phyloP scores from a whole-genome alignment of 1,139 yeast species.

The Torulaspora globosa region DNA sequence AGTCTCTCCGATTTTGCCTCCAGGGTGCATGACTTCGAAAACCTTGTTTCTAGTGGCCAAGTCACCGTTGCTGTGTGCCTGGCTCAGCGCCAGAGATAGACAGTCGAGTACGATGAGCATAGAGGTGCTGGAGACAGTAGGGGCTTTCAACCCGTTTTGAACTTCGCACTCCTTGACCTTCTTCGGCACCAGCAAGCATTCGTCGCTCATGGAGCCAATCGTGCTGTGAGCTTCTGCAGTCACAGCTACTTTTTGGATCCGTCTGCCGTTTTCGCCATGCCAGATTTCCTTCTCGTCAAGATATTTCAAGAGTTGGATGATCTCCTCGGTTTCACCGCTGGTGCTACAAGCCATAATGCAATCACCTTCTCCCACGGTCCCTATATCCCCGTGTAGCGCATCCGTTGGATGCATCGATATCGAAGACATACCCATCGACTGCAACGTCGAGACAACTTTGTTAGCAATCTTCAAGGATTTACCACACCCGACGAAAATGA shows the following conservation, averaged over 20 bases:
- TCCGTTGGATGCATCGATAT: constrained; percentile 75
- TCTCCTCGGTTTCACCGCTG: constrained; percentile 82
- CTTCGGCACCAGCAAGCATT: constrained; percentile 19
- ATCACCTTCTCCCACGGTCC: constrained; percentile 50
- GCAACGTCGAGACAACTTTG: constrained; percentile 76
- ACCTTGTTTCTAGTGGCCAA: constrained; percentile 47
- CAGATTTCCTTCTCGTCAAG: constrained; percentile 35
- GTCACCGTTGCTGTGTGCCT: constrained; percentile 55
- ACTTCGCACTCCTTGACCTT: constrained; percentile 57
- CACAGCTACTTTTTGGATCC: constrained; percentile 15
- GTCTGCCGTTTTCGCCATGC: constrained; percentile 6
- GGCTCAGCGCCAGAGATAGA: constrained; percentile 66
- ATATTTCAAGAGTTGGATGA: constrained; percentile 38
- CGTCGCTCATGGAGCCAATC: constrained; percentile 16
- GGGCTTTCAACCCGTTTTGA: constrained; percentile 83
- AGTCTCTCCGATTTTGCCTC: constrained; percentile 71
- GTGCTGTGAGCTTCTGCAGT: constrained; percentile 18
- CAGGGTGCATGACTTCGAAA: constrained; percentile 78
- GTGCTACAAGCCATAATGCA: constrained; percentile 69
- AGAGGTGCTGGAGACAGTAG: constrained; percentile 78
- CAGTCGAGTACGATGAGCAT: constrained; percentile 78
- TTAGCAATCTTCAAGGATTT: constrained; percentile 75
- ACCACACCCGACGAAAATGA: constrained; percentile 78
- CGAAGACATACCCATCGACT: constrained; percentile 69
- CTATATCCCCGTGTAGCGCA: constrained; percentile 89